Conservation (phyloP, 2,329 filamentous ascomycete genomes). For the Penicillium occitanis region DNA sequence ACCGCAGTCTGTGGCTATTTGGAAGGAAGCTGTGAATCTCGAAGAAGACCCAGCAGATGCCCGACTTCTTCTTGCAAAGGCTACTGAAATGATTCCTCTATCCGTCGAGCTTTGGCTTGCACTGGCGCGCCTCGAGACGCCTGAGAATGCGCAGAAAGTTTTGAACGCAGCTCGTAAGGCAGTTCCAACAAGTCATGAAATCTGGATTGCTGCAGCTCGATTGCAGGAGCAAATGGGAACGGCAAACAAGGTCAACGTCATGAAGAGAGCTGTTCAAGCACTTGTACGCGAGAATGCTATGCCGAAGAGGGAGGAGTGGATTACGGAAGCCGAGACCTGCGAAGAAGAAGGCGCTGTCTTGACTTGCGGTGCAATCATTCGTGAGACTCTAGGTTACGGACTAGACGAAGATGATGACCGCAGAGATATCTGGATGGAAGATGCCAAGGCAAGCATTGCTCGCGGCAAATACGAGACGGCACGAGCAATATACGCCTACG, state of each 20-base stretch:
- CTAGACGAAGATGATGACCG: constrained; percentile 95
- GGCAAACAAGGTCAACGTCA: constrained; percentile 78
- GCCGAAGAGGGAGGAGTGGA: constrained; percentile 97
- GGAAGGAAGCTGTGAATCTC: constrained; percentile 95
- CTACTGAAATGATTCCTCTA: constrained; percentile 89
- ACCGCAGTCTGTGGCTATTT: constrained; percentile 91
- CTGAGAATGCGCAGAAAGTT: constrained; percentile 90
- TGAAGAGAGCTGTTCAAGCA: constrained; percentile 89
- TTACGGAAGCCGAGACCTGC: constrained; percentile 88
- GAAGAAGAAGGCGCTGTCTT: constrained; percentile 85
- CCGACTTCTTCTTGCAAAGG: constrained; percentile 83
- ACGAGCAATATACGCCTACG: constrained; percentile 88
- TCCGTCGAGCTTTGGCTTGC: constrained; percentile 96
- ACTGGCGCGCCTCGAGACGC: constrained; percentile 81
- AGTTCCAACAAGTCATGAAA: constrained; percentile 86
- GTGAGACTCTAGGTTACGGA: constrained; percentile 88
- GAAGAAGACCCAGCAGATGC: constrained; percentile 90
- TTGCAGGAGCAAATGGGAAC: constrained; percentile 88
- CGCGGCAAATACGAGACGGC: constrained; percentile 86
- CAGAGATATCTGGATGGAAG: constrained; percentile 93
- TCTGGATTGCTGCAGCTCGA: constrained; percentile 93
- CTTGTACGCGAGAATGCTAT: constrained; percentile 90
- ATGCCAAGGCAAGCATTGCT: constrained; percentile 78
- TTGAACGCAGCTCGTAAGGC: constrained; percentile 94
- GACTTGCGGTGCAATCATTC: constrained; percentile 86